Base-by-base conservation (phyloP, 129 eudicot genomes). In the Lactuca saligna region DNA sequence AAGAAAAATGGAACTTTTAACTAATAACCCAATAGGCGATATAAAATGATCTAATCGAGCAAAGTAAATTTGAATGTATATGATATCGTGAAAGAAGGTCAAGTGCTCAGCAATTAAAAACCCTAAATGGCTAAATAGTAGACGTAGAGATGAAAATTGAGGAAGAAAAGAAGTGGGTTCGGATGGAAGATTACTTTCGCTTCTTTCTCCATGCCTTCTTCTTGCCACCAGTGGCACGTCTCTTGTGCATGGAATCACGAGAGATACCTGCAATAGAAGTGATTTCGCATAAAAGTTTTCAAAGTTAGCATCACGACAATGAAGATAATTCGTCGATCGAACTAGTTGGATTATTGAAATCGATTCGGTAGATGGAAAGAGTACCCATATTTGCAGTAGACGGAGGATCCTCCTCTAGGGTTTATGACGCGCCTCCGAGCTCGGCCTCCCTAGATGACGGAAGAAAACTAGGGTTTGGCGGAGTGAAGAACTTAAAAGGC, bases 121-220 rank as follows among this genome's bases (percentile, higher is more conserved):
- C 51, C 51, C 51, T 53, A 68, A 34, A 17, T 25, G 54, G 38
- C 41, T 14, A 14, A 15, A 38, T 13, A 61, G 10, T 25, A 25
- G 29, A 25, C 29, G 29, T 25, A 25, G 29, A 25, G 38, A 35
- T 35, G 38, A 35, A 35, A 35, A 4, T 35, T 35, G 38, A 35
- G 38, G 6, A 35, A 35, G 38, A 35, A 6, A 35, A 35, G 4
- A 63, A 17, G 49, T 8, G 14, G 42, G 41, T 20, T 55, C 15
- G 9, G 14, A 15, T 8, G 16, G 53, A 54, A 42, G 42, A 33
- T 74, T 84, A 88, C 95, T 88, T 88, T 85, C 91, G 70, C 91
- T 88, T 88, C 95, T 88, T 88, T 82, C 95, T 88, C 95, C 95
- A 84, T 0, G 90, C 87, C 83, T 87, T 87, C 87, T 87, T 84